Evolutionary conservation across 2,329 filamentous ascomycete genomes (phyloP).

Genomic region (Colletotrichum godetiae): DNA sequence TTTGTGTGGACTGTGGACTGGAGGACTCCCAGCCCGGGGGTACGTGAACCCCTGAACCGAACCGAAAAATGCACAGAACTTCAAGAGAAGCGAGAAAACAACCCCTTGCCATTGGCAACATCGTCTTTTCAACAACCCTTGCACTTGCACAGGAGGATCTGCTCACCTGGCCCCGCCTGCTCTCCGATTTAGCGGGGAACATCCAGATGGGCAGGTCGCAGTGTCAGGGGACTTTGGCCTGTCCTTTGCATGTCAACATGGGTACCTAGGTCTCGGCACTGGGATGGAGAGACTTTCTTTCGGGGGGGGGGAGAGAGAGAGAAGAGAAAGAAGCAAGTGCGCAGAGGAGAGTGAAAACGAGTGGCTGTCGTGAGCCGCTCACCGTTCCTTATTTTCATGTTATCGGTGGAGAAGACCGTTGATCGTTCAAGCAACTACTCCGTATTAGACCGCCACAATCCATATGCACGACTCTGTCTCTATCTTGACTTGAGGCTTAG

Average conservation of each 20-base stretch:
- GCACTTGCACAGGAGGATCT: constrained; percentile 14
- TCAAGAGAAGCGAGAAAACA: constrained; percentile 24
- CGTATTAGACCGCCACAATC: background rate
- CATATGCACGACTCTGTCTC: background rate
- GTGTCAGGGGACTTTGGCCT: constrained; percentile 23
- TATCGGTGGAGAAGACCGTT: constrained; percentile 19
- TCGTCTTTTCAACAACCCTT: constrained; percentile 7
- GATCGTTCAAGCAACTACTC: constrained; percentile 1
- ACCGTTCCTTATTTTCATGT: constrained; percentile 8
- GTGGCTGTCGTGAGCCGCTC: constrained; percentile 16
- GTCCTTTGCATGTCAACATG: constrained; percentile 6
- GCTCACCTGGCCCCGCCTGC: constrained; percentile 14
- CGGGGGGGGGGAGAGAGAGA: background rate
- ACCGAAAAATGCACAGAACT: background rate
- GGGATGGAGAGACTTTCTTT: background rate
- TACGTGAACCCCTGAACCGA: background rate
- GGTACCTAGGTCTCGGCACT: constrained; percentile 25
- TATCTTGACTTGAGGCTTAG: background rate
- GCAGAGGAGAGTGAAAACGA: constrained; percentile 1
- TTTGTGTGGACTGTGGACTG: constrained; percentile 7
- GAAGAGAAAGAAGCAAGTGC: background rate
- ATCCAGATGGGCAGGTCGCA: constrained; percentile 22
- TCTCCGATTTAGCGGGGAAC: constrained; percentile 30
- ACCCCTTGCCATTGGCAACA: constrained; percentile 2
- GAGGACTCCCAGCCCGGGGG: constrained; percentile 20